These are phyloP conservation scores for Penicillium sp. DNA, from an alignment of 2,329 filamentous ascomycete species.

Conservation along the genomic window DNA sequence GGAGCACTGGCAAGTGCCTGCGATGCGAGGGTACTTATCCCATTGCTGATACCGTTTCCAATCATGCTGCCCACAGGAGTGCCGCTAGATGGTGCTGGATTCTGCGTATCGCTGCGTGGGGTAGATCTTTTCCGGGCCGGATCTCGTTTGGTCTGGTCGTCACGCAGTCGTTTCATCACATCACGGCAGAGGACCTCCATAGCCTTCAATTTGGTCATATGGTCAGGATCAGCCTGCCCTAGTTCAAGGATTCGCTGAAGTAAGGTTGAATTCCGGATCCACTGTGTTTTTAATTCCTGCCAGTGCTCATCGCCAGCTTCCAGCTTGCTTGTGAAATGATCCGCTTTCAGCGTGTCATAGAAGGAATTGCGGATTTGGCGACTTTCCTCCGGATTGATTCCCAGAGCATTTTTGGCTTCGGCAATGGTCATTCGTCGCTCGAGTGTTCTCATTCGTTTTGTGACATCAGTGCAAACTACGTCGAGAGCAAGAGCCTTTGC, in stretches of 20 bases:
- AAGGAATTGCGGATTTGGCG: slow-evolving; percentile 69
- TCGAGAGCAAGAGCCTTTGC: slow-evolving; percentile 72
- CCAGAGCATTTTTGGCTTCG: slow-evolving; percentile 73
- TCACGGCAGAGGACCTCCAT: slow-evolving; percentile 74
- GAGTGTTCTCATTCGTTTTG: slow-evolving; percentile 73
- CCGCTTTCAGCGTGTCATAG: slow-evolving; percentile 66
- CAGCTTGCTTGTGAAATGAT: slow-evolving; percentile 73
- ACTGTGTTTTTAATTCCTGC: slow-evolving; percentile 69
- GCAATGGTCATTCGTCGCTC: slow-evolving; percentile 71
- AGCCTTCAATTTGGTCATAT: slow-evolving; percentile 63
- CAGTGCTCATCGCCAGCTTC: slow-evolving; percentile 73
- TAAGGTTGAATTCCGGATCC: slow-evolving; percentile 64
- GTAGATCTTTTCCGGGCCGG: slow-evolving; percentile 48
- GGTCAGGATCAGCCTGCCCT: slow-evolving; percentile 57
- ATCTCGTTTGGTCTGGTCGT: slow-evolving; percentile 65
- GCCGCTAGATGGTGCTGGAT: slow-evolving; percentile 26
- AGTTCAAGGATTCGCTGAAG: slow-evolving; percentile 60
- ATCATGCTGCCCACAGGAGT: slow-evolving; percentile 28
- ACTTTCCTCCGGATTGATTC: slow-evolving; percentile 69
- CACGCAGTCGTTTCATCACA: slow-evolving; percentile 75
- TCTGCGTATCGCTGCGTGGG: slow-evolving; percentile 26
- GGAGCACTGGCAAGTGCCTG: slow-evolving; percentile 49
- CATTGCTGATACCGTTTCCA: slow-evolving; percentile 39
- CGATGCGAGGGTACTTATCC: slow-evolving; percentile 49
- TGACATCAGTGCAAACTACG: slow-evolving; percentile 79